Evolutionary conservation across 2,329 filamentous ascomycete genomes (phyloP), one percentile per base, ranked within the genome.

Genomic region (Teratosphaeria pseudoeucalypti): DNA sequence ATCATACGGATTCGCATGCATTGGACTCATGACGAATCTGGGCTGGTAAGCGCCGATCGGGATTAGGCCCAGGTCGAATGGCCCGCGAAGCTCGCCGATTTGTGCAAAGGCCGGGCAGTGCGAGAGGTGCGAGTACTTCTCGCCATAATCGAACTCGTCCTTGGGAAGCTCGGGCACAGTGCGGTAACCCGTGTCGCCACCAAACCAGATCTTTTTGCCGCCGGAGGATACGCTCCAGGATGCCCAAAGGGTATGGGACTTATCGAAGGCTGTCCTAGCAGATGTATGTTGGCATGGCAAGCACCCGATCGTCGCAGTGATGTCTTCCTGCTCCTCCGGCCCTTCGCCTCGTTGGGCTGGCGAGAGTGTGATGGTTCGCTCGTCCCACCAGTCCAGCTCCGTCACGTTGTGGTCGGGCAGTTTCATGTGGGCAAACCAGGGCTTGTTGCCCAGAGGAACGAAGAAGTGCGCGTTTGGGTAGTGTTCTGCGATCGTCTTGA

Each of bases 301-400:
- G 66, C 88, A 95, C 5, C 85, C 85, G 54, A 97, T 82, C 6
- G 79, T 83, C 2, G 89, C 90, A 4, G 78, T 80, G 63, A 96
- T 90, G 52, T 80, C 77, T 52, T 73, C 67, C 26, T 60, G 58
- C 23, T 59, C 54, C 26, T 58, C 10, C 9, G 32, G 52, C 14
- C 26, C 52, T 52, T 53, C 43, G n/a, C 37, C 56, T 57, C 43
- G 39, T 19, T 57, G 26, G 16, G 37, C 5, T 14, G 26, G 27
- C 14, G 81, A 78, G 29, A 96, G 75, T 0, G 77, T 84, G n/a
- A 96, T 73, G 55, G 92, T 85, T 6, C 85, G 81, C 63, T 89
- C 86, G 66, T 95, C 86, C 92, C 92, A 96, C 92, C 92, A 96
- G 75, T 97, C 92, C 68, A 96, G 74, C 76, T 96, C 92, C 0